Conservation (phyloP, 2,329 filamentous ascomycete species). For the Didymella lethalis region DNA sequence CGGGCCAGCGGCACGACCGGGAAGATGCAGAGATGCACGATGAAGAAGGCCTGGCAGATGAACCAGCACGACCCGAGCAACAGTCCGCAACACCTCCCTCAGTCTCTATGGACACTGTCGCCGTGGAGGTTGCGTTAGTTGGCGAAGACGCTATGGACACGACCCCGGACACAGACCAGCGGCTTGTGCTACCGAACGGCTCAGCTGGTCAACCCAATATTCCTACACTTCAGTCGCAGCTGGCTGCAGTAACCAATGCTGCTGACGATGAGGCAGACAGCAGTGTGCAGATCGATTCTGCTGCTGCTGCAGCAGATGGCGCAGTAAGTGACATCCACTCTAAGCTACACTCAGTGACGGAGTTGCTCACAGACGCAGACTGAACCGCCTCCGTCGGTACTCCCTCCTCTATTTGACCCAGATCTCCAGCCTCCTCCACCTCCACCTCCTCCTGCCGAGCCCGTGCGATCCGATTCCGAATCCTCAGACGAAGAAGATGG, state of each 20-base stretch:
- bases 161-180: slow-evolving; percentile 43
- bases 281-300: slow-evolving; percentile 21
- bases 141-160: slow-evolving; percentile 53
- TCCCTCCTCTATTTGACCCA: slow-evolving; percentile 35
- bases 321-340: slow-evolving; percentile 26
- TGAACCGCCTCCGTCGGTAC: slow-evolving; percentile 26
- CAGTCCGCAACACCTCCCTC: slow-evolving; percentile 14
- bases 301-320: slow-evolving; percentile 13
- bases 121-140: slow-evolving; percentile 40
- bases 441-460: slow-evolving; percentile 44
- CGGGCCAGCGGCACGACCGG: slow-evolving; percentile 50
- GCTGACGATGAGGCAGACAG: slow-evolving; percentile 16
- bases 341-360: slow-evolving; percentile 18
- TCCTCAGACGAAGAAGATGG: slow-evolving; percentile 50
- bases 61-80: slow-evolving; percentile 15
- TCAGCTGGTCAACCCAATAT: slow-evolving; percentile 25
- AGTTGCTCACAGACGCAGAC: slow-evolving; percentile 25
- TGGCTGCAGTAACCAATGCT: slow-evolving; percentile 27
- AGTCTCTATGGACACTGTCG: slow-evolving; percentile 29
- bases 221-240: slow-evolving; percentile 23
- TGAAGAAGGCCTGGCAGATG: slow-evolving; percentile 31
- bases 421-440: slow-evolving; percentile 40
- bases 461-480: slow-evolving; percentile 42
- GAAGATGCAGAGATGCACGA: slow-evolving; percentile 48
- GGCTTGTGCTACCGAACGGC: slow-evolving; percentile 34